phyloP scores from a whole-genome alignment of 495 filamentous ascomycete genomes.

The Trichoderma orchidacearum region DNA sequence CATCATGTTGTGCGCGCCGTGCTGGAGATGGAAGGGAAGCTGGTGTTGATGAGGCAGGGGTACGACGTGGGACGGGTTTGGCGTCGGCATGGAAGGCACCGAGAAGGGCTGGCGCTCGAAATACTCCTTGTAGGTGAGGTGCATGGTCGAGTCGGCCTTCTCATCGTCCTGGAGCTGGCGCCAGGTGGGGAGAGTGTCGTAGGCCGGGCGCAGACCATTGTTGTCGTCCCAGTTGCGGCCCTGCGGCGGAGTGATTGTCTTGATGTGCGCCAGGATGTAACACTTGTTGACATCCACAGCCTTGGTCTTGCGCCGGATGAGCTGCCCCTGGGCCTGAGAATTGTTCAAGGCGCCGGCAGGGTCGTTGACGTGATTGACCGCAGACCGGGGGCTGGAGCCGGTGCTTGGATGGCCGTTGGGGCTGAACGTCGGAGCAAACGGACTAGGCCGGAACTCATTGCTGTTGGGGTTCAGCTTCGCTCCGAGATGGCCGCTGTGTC shows the following conservation, averaged over 20 bases:
- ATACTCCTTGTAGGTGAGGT: slow-evolving; percentile 53
- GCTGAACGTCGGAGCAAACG: slow-evolving; percentile 63
- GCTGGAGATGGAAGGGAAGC: slow-evolving; percentile 54
- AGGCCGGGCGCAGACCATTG: slow-evolving; percentile 63
- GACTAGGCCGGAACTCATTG: slow-evolving; percentile 72
- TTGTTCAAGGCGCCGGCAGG: slow-evolving; percentile 16
- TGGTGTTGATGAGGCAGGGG: slow-evolving; percentile 66
- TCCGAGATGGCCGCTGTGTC: slow-evolving; percentile 34
- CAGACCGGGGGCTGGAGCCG: slow-evolving; percentile 51
- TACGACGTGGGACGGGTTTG: slow-evolving; percentile 40
- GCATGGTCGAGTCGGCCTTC: slow-evolving; percentile 44
- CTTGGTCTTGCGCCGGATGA: slow-evolving; percentile 47
- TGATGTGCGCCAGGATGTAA: slow-evolving; percentile 50
- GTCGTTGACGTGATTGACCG: slow-evolving; percentile 1
- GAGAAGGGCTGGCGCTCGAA: slow-evolving; percentile 50
- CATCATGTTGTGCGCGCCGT: slow-evolving; percentile 25
- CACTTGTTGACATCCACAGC: slow-evolving; percentile 38
- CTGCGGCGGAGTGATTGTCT: slow-evolving; percentile 62
- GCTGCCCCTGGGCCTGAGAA: slow-evolving; percentile 42
- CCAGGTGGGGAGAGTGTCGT: slow-evolving; percentile 72
- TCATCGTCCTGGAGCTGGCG: slow-evolving; percentile 44
- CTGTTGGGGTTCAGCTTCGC: slow-evolving; percentile 71
- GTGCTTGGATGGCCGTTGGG: slow-evolving; percentile 49
- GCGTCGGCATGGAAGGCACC: slow-evolving; percentile 48
- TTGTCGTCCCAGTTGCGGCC: slow-evolving; percentile 48